phyloP scores from a whole-genome alignment of 257 asterid genomes.

The Scutellaria barbata region DNA sequence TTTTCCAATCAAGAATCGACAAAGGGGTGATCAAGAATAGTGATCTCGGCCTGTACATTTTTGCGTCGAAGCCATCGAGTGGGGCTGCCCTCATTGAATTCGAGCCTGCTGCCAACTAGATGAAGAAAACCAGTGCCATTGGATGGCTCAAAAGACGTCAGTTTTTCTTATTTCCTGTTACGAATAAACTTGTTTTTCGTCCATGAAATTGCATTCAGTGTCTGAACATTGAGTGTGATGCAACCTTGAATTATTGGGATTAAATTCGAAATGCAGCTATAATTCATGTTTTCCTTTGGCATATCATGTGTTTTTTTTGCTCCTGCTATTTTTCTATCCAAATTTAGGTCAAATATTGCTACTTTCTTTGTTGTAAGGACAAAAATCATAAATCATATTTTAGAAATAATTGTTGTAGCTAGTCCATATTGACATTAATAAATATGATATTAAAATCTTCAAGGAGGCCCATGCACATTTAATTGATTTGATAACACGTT shows the following conservation, averaged over 20 bases:
- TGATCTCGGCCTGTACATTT: slow-evolving; percentile 74
- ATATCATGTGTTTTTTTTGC: not conserved
- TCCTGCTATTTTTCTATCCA: too few relatives aligned
- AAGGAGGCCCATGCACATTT: too few relatives aligned
- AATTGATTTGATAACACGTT: too few relatives aligned
- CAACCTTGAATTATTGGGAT: not conserved
- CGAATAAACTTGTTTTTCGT: slow-evolving; percentile 23
- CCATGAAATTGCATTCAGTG: not conserved
- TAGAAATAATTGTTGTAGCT: too few relatives aligned
- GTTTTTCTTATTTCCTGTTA: slow-evolving; percentile 1
- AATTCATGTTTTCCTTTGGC: not conserved
- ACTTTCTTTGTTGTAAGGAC: too few relatives aligned
- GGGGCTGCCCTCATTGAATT: slow-evolving; percentile 89
- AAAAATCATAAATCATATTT: too few relatives aligned
- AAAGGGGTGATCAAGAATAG: slow-evolving; percentile 69
- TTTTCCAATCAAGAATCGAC: slow-evolving; percentile 76
- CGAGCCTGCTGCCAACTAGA: slow-evolving; percentile 24
- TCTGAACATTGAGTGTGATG: slow-evolving; percentile 16
- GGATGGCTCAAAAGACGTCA: not conserved
- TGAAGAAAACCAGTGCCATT: not conserved
- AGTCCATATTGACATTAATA: too few relatives aligned
- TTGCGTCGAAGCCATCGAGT: slow-evolving; percentile 96
- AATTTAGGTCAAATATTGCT: too few relatives aligned
- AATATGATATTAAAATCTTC: too few relatives aligned
- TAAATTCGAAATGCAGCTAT: slow-evolving; percentile 18